Base-by-base conservation (phyloP, 2,329 filamentous ascomycete species). In the Lojkania enalia region DNA sequence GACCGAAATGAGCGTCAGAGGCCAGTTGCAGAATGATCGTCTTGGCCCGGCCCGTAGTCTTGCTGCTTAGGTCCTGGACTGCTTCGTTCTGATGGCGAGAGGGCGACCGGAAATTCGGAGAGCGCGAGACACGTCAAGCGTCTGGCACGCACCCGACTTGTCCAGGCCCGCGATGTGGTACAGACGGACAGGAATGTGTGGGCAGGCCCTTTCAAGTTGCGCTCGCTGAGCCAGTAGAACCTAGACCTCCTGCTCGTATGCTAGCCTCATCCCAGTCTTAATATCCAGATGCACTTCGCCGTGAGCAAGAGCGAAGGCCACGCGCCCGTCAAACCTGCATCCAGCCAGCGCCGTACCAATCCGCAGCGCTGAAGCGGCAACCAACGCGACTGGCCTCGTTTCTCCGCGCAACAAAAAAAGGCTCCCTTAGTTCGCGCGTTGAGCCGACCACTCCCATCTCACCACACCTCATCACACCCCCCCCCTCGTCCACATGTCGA, bases 111-210 rank as follows among this genome's bases (percentile, higher is more conserved):
- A 27, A n/a, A n/a, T n/a, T n/a, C 44, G 48, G 44, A 39, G 33
- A 51, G 43, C 36, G 51, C 42, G 45, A 49, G 48, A 51, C 48
- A 36, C 33, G 33, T 36, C 33, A 36, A 21, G 14, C 7, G 30
- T 36, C 33, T 36, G 33, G 33, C 18, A 20, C 11, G 15, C 19
- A 36, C 21, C 33, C 33, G 33, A 36, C 33, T 20, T 11, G 33
- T 36, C 33, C 33, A 36, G 33, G 11, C 6, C 30, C 30, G 6
- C 30, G 14, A 16, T 11, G 11, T 16, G 30, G 30, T 33, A 33
- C 9, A 9, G 9, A 33, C 7, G 30, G 23, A 27, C 7, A 27
- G 7, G n/a, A n/a, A n/a, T n/a, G n/a, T n/a, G n/a, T n/a, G n/a
- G n/a, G n/a, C n/a, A n/a, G n/a, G n/a, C n/a, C n/a, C n/a, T n/a